phyloP scores from a whole-genome alignment of 331 rosid species.

The Dryas integrifolia region DNA sequence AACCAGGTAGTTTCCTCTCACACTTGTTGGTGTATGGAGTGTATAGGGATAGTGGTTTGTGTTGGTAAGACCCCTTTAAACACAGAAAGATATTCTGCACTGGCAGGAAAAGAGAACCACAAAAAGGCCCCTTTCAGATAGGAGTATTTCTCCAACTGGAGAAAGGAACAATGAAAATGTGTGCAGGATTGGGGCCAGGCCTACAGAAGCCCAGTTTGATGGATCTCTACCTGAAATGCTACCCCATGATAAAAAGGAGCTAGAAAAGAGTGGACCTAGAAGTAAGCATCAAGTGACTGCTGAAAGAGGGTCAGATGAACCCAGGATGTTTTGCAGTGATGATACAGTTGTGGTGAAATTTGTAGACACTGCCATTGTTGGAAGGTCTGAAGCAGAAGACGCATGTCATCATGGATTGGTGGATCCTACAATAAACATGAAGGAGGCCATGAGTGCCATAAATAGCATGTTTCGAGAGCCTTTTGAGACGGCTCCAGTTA shows the following conservation, averaged over 20 bases:
- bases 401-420: slow-evolving; percentile 88
- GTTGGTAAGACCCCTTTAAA: slow-evolving; percentile 18
- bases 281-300: slow-evolving; percentile 20
- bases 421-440: slow-evolving; percentile 93
- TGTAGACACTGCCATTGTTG: slow-evolving; percentile 72
- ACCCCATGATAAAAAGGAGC: no score
- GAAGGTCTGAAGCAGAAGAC: slow-evolving; percentile 78
- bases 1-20: slow-evolving; percentile 42
- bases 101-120: slow-evolving; percentile 46
- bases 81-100: slow-evolving; percentile 26
- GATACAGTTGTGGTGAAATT: slow-evolving; percentile 65
- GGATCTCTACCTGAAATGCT: background rate
- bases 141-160: slow-evolving; percentile 26
- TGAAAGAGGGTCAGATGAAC: slow-evolving; percentile 29
- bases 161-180: slow-evolving; percentile 35
- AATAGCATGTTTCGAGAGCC: slow-evolving; percentile 86
- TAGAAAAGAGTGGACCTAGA: background rate
- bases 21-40: background rate
- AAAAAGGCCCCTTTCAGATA: slow-evolving; percentile 36
- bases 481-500: slow-evolving; percentile 46
- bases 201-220: slow-evolving; percentile 22
- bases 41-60: slow-evolving; percentile 18
- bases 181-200: slow-evolving; percentile 22
- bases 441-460: slow-evolving; percentile 85
- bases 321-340: slow-evolving; percentile 45